phyloP scores from a whole-genome alignment of 225 moss, liverwort and hornwort species.

The Polytrichum commune region DNA sequence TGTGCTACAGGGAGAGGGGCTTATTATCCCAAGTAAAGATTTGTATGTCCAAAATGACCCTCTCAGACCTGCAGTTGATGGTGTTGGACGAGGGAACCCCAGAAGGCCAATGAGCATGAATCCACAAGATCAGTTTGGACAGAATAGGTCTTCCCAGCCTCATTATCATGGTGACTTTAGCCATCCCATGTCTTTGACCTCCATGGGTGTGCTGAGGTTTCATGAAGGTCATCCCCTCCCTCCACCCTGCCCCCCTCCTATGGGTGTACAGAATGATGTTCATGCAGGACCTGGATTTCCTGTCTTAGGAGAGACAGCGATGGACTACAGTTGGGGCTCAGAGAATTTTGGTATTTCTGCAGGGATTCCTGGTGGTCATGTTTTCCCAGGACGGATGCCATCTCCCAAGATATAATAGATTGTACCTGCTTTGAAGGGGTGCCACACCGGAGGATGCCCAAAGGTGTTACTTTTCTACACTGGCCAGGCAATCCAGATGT shows the following conservation, averaged over 20 bases:
- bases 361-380: conserved; percentile 47
- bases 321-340: conserved; percentile 67
- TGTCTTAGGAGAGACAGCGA: conserved; percentile 46
- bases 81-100: conserved; percentile 30
- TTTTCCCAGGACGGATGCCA: conserved; percentile 46
- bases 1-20: too few relatives aligned
- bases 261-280: conserved; percentile 66
- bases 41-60: conserved; percentile 19
- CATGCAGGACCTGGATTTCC: conserved; percentile 14
- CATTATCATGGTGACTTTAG: conserved; percentile 54
- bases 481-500: too few relatives aligned
- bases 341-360: conserved; percentile 55
- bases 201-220: conserved; percentile 45
- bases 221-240: conserved; percentile 66
- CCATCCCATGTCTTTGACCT: conserved; percentile 48
- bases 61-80: conserved; percentile 35
- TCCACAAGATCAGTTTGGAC: conserved; percentile 30
- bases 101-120: conserved; percentile 47
- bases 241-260: conserved; percentile 51
- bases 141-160: conserved; percentile 7
- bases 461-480: too few relatives aligned
- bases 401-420: conserved; percentile 25
- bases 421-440: too few relatives aligned
- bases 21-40: conserved; percentile 12
- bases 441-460: too few relatives aligned